Evolutionary conservation across 176 grass and related monocot genomes (phyloP), one percentile per base, ranked within the genome.

Genomic region (Lolium perenne): DNA sequence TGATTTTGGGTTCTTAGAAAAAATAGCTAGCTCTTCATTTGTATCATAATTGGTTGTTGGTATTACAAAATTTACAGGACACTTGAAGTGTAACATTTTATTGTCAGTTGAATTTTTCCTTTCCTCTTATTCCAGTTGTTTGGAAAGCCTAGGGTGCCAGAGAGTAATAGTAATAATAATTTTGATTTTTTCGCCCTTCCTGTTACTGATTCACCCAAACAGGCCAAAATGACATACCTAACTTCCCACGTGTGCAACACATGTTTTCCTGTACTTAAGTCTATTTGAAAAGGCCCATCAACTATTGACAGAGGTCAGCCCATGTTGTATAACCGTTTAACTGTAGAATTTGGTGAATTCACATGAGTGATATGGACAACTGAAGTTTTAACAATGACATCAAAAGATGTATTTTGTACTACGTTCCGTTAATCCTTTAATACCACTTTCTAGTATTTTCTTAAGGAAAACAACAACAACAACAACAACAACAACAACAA

Each of bases 371-470:
- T 50, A 41, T 41, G 41, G 22, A 40, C 60, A 49, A 82, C 51
- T 60, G 4, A 62, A 29, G 55, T 35, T 69, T 67, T 82, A 51
- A 86, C 8, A 40, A 1, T n/a, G 78, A 71, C 50, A 77, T 82
- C 40, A 1, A 77, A 17, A 20, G 48, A 72, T 84, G 21, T 76
- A 68, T 76, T 47, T 22, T 83, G 74, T 40, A 60, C 23, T 43
- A 23, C 5, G 1, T 15, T 53, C 1, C 4, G 16, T 75, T 53
- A 53, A 46, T 53, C 47, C 47, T 50, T 50, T 11, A 32, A 17
- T 32, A 75, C 22, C 46, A 10, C 47, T 25, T 26, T 29, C 47
- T 75, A 75, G 72, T 75, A 50, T 45, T 71, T 71, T 18, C 72
- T 32, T 16, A 15, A 26, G 71, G 71, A 50, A 71, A 74, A 50